Evolutionary conservation across 306 rosid genomes (phyloP), one percentile per base, ranked within the genome.

Genomic region (Aeschynomene evenia): DNA sequence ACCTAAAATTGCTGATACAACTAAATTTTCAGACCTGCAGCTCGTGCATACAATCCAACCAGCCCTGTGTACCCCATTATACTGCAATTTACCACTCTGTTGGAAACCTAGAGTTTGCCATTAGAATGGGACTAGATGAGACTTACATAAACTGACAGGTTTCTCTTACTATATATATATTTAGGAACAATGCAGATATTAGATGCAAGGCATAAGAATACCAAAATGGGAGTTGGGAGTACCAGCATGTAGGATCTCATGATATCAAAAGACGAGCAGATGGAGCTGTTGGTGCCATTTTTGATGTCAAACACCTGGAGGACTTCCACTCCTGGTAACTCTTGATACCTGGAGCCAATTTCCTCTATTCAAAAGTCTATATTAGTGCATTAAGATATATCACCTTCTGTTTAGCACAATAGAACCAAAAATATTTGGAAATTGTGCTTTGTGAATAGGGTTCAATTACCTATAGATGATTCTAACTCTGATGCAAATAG

Each of bases 101-200:
- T 74, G 59, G 15, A 58, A 43, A 7, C 22, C 63, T 49, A 58
- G 29, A 34, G 14, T 63, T 49, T 63, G 23, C 24, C 63, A 64
- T 50, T 56, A 16, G 22, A 33, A 42, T 16, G 45, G 53, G 60
- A 55, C 72, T 65, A 66, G 72, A 78, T 51, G 66, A 29, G 48
- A 66, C 45, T 51, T 31, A 10, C 14, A 21, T 42, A 60, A 70
- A 45, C 67, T 78, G 66, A 66, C 66, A 40, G 36, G 55, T 75
- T 63, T 58, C 29, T 67, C 52, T 76, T 58, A 19, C 64, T 54
- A n/a, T n/a, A n/a, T n/a, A n/a, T n/a, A n/a, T 59, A 20, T 36
- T 66, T 80, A 94, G 99, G 99, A 91, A 94, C 99, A 24, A 94
- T 91, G 99, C 99, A 94, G 83, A 91, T 96, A 26, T 67, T 91